Conservation (phyloP, 2,329 filamentous ascomycete genomes). For the Claviceps sp. region DNA sequence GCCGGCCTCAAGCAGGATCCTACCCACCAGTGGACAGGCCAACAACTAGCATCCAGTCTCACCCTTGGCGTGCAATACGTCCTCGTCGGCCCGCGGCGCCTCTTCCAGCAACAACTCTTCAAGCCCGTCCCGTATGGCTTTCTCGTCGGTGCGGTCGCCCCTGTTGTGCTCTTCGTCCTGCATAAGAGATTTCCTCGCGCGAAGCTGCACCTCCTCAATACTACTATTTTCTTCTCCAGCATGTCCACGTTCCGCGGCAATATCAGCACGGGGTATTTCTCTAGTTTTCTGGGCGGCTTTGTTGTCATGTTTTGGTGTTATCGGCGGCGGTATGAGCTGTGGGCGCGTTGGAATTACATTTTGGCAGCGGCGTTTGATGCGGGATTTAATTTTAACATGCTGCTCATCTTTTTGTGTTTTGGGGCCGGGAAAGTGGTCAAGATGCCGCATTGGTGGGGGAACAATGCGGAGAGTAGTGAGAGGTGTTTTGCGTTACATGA, state of each 20-base stretch:
- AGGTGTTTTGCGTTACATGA: constrained; percentile 39
- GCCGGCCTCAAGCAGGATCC: constrained; percentile 37
- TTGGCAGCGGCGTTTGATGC: constrained; percentile 48
- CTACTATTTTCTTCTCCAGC: constrained; percentile 47
- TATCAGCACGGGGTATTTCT: constrained; percentile 44
- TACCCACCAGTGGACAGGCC: constrained; percentile 48
- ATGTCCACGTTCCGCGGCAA: constrained; percentile 46
- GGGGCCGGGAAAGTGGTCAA: constrained; percentile 39
- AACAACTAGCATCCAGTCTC: constrained; percentile 34
- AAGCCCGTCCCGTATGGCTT: constrained; percentile 38
- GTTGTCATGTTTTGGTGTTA: constrained; percentile 48
- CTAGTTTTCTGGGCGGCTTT: constrained; percentile 44
- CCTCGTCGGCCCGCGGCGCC: constrained; percentile 35
- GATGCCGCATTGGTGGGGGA: constrained; percentile 55
- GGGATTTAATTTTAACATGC: constrained; percentile 47
- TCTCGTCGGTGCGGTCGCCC: constrained; percentile 32
- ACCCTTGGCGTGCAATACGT: constrained; percentile 48
- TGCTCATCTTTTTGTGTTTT: constrained; percentile 48
- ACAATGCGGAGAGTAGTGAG: constrained; percentile 40
- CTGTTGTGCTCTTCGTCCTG: constrained; percentile 34
- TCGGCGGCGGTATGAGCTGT: constrained; percentile 39
- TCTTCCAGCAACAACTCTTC: constrained; percentile 36
- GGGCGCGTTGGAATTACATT: constrained; percentile 48
- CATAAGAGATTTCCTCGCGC: constrained; percentile 38
- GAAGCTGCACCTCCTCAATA: constrained; percentile 45